A percentile compares a stretch with the other conserved stretches of the same genome.
These are phyloP conservation scores for Hanseniaspora pseudoguilliermondii DNA, from an alignment of 805 yeast species.

Conservation along the genomic window DNA sequence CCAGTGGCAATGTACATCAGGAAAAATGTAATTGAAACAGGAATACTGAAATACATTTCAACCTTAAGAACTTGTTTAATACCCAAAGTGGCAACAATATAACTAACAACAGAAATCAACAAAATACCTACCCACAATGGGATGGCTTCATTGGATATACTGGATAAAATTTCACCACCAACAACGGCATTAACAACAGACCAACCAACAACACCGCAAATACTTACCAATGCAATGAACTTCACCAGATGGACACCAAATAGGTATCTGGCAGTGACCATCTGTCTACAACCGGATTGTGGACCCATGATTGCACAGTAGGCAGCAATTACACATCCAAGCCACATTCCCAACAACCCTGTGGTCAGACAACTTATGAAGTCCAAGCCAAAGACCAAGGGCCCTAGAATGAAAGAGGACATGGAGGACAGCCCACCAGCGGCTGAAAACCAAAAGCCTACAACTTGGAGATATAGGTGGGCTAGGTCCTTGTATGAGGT, in stretches of 20 bases:
- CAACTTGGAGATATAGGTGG: slow-evolving; percentile 35
- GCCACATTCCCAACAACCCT: slow-evolving; percentile 49
- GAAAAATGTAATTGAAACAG: slow-evolving; percentile 54
- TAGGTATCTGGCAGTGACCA: slow-evolving; percentile 67
- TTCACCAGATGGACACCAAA: slow-evolving; percentile 83
- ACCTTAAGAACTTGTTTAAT: slow-evolving; percentile 56
- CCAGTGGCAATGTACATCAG: slow-evolving; percentile 54
- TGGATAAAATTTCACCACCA: slow-evolving; percentile 70
- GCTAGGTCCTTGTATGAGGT: slow-evolving; percentile 14
- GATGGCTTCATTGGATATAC: slow-evolving; percentile 50
- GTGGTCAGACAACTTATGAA: slow-evolving; percentile 49
- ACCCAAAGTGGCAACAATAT: slow-evolving; percentile 64
- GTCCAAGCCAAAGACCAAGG: slow-evolving; percentile 56
- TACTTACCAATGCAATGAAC: slow-evolving; percentile 56
- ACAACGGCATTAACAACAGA: slow-evolving; percentile 80
- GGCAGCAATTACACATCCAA: slow-evolving; percentile 70
- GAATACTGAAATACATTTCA: slow-evolving; percentile 55
- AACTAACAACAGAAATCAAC: slow-evolving; percentile 51
- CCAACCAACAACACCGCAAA: slow-evolving; percentile 82
- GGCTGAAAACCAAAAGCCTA: slow-evolving; percentile 74
- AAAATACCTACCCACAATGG: slow-evolving; percentile 66
- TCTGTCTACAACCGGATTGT: slow-evolving; percentile 76
- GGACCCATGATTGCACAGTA: slow-evolving; percentile 84
- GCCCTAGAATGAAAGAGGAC: slow-evolving; percentile 71
- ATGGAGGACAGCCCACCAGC: slow-evolving; percentile 82